Evolutionary conservation across 139 green algal genomes (phyloP), one percentile per base, ranked within the genome.

Genomic region (Tetradesmus obliquus): DNA sequence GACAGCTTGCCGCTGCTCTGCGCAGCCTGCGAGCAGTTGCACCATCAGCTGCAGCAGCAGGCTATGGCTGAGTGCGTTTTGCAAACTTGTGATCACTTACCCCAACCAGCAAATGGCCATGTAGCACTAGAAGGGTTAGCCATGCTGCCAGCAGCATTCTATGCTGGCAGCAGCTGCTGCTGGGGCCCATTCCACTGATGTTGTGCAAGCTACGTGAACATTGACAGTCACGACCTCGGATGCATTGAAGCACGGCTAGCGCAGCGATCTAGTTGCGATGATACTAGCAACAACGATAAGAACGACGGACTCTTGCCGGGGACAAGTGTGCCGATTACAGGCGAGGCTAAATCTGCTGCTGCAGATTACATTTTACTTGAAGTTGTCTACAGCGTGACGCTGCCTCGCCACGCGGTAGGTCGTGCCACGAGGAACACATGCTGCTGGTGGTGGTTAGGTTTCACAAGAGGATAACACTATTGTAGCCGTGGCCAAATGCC

Each of bases 1-100:
- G 89, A 92, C 6, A 92, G 82, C 62, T 82, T 76, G n/a, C 84
- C 58, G 22, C 24, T 60, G 53, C 53, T 62, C 5, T 32, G 55
- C 19, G 82, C 82, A 5, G 20, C 82, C 55, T 76, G 66, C 66
- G 15, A 13, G 15, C 66, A 76, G 66, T 76, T 76, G 66, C 17
- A 19, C 66, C 17, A 24, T 76, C 15, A 76, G 66, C 15, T 19
- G 12, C 15, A 7, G 17, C 15, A 24, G n/a, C 66, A 76, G 0
- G 5, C 13, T 24, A 76, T 76, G 15, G 17, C 66, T 76, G 17
- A 66, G 8, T 9, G 0, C 32, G 32, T 45, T 45, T 45, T 45
- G 57, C 17, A 76, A 76, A 4, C 13, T 3, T 76, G 10, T 22
- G 19, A 8, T 6, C 66, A 76, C 17, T 19, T 15, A 71, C 10